A percentile compares a stretch with the other conserved stretches of the same genome.
Conservation (phyloP, 176 grass and related monocot species). For the Tuctoria greenei region DNA sequence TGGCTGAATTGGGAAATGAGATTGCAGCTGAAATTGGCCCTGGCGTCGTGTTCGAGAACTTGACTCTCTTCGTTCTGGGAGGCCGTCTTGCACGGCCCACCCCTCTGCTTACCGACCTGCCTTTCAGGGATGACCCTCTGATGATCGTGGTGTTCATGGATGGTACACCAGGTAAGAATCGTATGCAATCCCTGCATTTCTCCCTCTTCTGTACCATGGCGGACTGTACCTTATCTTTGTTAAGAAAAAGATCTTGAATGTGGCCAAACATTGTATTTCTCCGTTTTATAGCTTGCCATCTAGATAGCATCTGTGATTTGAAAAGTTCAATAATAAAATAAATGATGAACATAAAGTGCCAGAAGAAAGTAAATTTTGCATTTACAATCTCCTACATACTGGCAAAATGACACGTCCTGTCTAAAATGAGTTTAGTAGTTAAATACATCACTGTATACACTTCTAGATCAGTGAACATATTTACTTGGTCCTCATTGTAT, state of each 20-base stretch:
- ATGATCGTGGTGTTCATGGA: conserved; percentile 31
- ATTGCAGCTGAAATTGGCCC: conserved; percentile 20
- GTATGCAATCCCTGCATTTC: not conserved
- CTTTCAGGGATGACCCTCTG: conserved; percentile 16
- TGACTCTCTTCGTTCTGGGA: conserved; percentile 38
- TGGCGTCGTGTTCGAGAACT: conserved; percentile 9
- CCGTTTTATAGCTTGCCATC: not conserved
- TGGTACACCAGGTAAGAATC: conserved; percentile 35
- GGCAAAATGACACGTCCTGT: not conserved
- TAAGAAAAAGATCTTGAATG: not conserved
- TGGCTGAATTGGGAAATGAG: conserved; percentile 31
- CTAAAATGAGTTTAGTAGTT: not conserved
- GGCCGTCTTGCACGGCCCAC: conserved; percentile 20
- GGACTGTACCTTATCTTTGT: not conserved
- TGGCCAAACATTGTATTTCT: not conserved
- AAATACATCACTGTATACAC: not conserved
- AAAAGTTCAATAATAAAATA: not conserved
- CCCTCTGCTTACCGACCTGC: conserved; percentile 45
- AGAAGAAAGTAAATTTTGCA: not conserved
- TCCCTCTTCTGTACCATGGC: not conserved
- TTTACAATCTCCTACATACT: not conserved
- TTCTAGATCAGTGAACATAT: not conserved
- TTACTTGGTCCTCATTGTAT: not conserved
- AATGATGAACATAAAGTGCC: not conserved
- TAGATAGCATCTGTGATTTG: not conserved